Conservation (phyloP, 208 protist species). For the Acanthamoeba castellanii region DNA sequence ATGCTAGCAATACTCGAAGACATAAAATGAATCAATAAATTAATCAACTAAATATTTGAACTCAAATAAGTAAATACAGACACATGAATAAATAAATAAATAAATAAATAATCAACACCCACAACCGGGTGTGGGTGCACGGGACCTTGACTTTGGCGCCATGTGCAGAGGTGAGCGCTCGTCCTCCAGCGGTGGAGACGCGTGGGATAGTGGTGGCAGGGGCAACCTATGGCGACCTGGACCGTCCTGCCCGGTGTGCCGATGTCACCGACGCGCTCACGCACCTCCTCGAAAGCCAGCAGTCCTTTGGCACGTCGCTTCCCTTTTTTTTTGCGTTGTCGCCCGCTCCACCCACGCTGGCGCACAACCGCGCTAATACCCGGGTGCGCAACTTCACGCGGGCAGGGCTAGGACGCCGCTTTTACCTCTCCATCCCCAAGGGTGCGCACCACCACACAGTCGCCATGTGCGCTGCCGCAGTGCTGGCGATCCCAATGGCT, state of each 20-base stretch:
- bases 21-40: too few relatives aligned
- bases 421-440: slow-evolving; percentile 4
- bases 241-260: not conserved
- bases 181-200: not conserved
- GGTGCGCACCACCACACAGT: not conserved
- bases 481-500: not conserved
- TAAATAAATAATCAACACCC: too few relatives aligned
- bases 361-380: too few relatives aligned
- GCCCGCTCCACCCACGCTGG: too few relatives aligned
- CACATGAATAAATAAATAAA: too few relatives aligned
- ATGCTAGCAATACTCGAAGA: too few relatives aligned
- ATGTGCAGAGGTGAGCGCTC: not conserved
- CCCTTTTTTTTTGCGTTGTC: not conserved
- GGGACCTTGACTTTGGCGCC: too few relatives aligned
- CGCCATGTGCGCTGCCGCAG: not conserved
- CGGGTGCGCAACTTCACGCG: not conserved
- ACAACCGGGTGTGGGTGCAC: too few relatives aligned
- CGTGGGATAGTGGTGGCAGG: not conserved
- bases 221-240: slow-evolving; percentile 7
- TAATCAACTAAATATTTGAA: too few relatives aligned
- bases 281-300: not conserved
- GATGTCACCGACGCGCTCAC: slow-evolving; percentile 8
- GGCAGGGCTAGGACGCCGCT: not conserved
- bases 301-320: not conserved
- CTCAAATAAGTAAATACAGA: too few relatives aligned